Evolutionary conservation across 257 asterid genomes (phyloP), one percentile per base, ranked within the genome.

Genomic region (Ilex asprella): DNA sequence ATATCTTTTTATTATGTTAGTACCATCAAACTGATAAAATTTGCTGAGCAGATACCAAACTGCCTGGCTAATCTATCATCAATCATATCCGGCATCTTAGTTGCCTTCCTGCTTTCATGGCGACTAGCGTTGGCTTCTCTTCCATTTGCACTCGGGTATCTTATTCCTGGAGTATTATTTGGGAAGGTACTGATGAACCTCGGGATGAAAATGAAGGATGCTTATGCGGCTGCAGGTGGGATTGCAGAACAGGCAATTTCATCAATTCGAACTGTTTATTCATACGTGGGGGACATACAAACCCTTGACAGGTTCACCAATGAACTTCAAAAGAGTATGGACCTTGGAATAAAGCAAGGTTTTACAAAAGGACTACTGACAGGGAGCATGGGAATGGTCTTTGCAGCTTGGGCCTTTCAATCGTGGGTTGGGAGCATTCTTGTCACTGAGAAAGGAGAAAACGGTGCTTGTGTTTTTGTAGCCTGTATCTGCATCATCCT

Each of bases 401-500:
- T 70, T 53, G 86, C 79, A 31, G 67, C 88, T 6, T 88, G 95
- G 96, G 88, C 88, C 1, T 88, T 88, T 74, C 88, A 82, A 46
- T 72, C 84, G 12, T 88, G 95, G 96, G 91, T 82, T 0, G 96
- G 95, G 10, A 85, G 95, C 57, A 10, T 83, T 16, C 89, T 88
- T 43, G 89, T 88, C 2, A 59, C 63, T 30, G 81, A 88, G 31
- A 69, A 81, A 68, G 86, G 84, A 21, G 95, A 88, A 66, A 86
- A 72, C 15, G 90, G 95, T 27, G 95, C 86, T 29, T 79, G 74
- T 0, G 92, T 88, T 56, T 88, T 86, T 56, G 67, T 88, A 21
- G 76, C 91, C 31, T 80, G 86, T 35, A 67, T 82, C 54, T 78
- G 80, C 32, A 67, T 82, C 14, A 73, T 79, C 32, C 81, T 88